Evolutionary conservation across 1,284 basidiomycete species (phyloP).

Genomic region (Ustilago vetiveriae): DNA sequence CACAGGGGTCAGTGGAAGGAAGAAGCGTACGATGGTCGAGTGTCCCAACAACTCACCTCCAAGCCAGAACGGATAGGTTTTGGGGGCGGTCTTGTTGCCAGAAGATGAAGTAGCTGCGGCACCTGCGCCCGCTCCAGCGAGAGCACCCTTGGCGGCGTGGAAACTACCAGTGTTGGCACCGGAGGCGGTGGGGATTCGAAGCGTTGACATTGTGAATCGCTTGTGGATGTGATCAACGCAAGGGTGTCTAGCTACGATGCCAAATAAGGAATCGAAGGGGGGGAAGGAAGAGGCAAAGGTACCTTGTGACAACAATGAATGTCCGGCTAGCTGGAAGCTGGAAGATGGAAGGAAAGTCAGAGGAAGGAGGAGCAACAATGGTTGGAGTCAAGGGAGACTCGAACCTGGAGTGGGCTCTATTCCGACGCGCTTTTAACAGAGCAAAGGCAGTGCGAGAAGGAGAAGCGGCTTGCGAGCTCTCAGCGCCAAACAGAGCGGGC

Average conservation of each 20-base stretch:
- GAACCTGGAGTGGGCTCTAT: too few species aligned
- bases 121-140: slow-evolving; percentile 39
- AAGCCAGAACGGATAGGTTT: slow-evolving; percentile 63
- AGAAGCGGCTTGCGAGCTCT: too few species aligned
- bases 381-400: not conserved
- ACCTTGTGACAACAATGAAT: too few species aligned
- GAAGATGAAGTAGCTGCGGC: slow-evolving; percentile 20
- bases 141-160: slow-evolving; percentile 44
- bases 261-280: too few species aligned
- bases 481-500: too few species aligned
- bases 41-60: slow-evolving; percentile 47
- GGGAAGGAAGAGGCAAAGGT: too few species aligned
- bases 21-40: not conserved
- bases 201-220: slow-evolving; percentile 26
- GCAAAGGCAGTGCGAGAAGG: too few species aligned
- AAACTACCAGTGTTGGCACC: slow-evolving; percentile 36
- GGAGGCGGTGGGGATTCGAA: slow-evolving; percentile 25
- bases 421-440: not conserved
- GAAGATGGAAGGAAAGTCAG: not conserved
- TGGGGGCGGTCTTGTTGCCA: slow-evolving; percentile 28
- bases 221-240: too few species aligned
- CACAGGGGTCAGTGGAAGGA: not conserved
- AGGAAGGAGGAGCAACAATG: not conserved
- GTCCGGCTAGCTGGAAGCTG: not conserved
- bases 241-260: too few species aligned